Evolutionary conservation across 31 red algal genomes (phyloP).

Genomic region (Bonnemaisonia californica): DNA sequence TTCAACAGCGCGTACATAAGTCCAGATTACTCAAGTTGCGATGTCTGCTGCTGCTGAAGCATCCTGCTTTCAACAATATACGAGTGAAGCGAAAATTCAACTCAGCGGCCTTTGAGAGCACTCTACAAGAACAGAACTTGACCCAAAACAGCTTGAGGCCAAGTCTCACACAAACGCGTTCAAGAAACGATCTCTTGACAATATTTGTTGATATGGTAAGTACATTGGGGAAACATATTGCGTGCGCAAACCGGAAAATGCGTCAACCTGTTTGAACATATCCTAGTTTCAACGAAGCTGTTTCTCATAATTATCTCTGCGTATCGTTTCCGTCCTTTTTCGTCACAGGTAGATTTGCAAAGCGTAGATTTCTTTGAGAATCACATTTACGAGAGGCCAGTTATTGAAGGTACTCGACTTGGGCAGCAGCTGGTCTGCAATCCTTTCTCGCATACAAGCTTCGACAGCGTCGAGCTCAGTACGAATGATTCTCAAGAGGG

Average conservation of each 20-base stretch:
- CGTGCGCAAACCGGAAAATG: not conserved
- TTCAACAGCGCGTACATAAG: constrained; percentile 2
- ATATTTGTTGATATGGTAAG: constrained; percentile 37
- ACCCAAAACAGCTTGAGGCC: not conserved
- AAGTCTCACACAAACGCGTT: not conserved
- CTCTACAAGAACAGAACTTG: not conserved
- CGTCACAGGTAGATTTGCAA: constrained; percentile 26
- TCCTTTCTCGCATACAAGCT: constrained; percentile 17
- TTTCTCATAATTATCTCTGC: not conserved
- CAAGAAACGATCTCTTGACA: not conserved
- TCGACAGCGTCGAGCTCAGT: constrained; percentile 4
- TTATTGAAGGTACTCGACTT: constrained; percentile 9
- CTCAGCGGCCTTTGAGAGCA: constrained; percentile 3
- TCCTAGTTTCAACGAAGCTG: not conserved
- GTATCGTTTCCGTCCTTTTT: not conserved
- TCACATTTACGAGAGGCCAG: constrained; percentile 13
- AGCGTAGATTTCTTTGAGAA: constrained; percentile 38
- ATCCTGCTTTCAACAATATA: constrained; percentile 9
- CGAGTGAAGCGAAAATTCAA: not conserved
- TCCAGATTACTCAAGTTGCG: constrained; percentile 27
- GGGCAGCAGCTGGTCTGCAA: constrained; percentile 36
- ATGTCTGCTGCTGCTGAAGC: constrained; percentile 29
- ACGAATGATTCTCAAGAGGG: not conserved
- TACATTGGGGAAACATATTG: not conserved
- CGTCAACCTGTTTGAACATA: not conserved